Base-by-base conservation (phyloP, 495 filamentous ascomycete genomes). In the Sordaria brevicollis region DNA sequence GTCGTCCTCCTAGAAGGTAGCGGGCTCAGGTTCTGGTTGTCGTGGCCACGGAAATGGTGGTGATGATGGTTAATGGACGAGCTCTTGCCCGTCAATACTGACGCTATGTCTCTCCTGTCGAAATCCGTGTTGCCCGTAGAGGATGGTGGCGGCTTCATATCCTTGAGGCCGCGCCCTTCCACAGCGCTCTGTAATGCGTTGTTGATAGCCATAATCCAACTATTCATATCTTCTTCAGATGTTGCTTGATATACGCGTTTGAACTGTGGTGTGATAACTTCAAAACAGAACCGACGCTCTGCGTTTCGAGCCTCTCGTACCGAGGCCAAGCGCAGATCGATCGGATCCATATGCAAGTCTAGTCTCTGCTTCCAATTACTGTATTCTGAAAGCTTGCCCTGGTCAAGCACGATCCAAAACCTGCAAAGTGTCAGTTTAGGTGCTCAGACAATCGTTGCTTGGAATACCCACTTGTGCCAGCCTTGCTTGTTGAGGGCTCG, bases 331-430 rank as follows among this genome's bases (percentile, higher is more conserved):
- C 94, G 91, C 43, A 99, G 84, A 79, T 99, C 96, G 71, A 99
- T 99, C 3, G 95, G 95, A 8, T 99, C 95, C 89, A 97, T 98
- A 77, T 99, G 95, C 37, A 97, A 84, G 78, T 97, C 96, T 65
- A 98, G 86, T 79, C 90, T 92, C 77, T 98, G 92, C 80, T 99
- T 99, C 95, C 95, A 99, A 79, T 99, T 98, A 76, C 93, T 96
- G 79, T 99, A 98, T 75, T 99, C 95, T 1, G 95, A 97, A 35
- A 99, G 82, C 78, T 94, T 96, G 4, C 95, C 95, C 80, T 95
- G 93, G 76, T 98, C 95, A 17, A 98, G 85, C 2, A 98, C 96
- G 72, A 99, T 94, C 95, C 95, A 99, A 78, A 97, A 98, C 76
- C 94, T 97, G 71, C 10, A 38, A 8, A 25, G 9, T 67, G 71